phyloP scores from a whole-genome alignment of 495 filamentous ascomycete genomes.

The Hypoxylon intermedium region DNA sequence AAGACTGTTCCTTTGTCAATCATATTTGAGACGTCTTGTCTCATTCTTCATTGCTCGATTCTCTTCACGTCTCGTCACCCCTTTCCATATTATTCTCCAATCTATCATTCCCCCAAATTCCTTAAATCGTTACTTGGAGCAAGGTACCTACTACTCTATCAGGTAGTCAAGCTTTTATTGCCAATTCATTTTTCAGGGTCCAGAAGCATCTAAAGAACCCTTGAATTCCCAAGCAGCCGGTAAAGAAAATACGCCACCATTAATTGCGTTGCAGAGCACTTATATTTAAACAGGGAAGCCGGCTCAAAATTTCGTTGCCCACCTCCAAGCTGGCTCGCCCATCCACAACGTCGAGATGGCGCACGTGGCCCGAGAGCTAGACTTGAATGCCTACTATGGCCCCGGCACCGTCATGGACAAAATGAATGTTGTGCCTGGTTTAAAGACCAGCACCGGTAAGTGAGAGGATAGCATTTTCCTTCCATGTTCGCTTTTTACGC shows the following conservation, averaged over 20 bases:
- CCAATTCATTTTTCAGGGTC: conserved; percentile 26
- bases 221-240: conserved; percentile 33
- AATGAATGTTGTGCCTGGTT: conserved; percentile 56
- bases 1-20: conserved; percentile 30
- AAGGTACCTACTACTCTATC: conserved; percentile 7
- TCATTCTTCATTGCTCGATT: conserved; percentile 11
- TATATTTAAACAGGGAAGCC: conserved; percentile 15
- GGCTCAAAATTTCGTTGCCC: conserved; percentile 23
- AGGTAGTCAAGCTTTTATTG: conserved; percentile 21
- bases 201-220: conserved; percentile 23
- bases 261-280: conserved; percentile 21
- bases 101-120: conserved; percentile 8
- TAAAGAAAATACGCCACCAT: conserved; percentile 34
- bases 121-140: neutral
- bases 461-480: conserved; percentile 24
- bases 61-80: conserved; percentile 5
- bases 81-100: conserved; percentile 15
- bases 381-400: conserved; percentile 51
- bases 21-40: conserved; percentile 22
- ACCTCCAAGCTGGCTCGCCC: conserved; percentile 25
- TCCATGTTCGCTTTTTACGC: conserved; percentile 14
- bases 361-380: conserved; percentile 53
- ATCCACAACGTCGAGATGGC: conserved; percentile 44
- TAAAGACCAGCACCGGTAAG: conserved; percentile 60
- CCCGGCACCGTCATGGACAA: conserved; percentile 52